phyloP scores from a whole-genome alignment of 164 flowering plant species.

The Warburgia ugandensis region DNA sequence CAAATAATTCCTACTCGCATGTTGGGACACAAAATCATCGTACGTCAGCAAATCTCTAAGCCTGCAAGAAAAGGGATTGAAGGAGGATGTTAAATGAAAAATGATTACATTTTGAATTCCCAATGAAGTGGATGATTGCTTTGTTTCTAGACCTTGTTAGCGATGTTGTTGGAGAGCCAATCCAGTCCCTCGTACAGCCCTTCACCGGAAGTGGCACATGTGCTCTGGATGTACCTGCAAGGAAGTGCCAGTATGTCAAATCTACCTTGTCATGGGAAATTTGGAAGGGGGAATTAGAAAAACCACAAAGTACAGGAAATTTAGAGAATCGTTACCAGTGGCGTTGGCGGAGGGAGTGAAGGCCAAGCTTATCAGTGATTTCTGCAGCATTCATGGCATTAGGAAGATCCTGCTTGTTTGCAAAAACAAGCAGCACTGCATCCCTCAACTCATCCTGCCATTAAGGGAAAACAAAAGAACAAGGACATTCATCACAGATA shows the following conservation, averaged over 20 bases:
- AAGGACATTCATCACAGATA: no score
- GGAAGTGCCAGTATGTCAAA: neutral
- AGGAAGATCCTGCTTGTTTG: slow-evolving; percentile 88
- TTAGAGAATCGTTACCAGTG: slow-evolving; percentile 40
- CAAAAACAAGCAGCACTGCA: slow-evolving; percentile 79
- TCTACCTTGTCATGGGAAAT: neutral
- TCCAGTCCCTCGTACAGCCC: slow-evolving; percentile 74
- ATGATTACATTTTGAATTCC: no score
- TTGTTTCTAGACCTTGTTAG: slow-evolving; percentile 26
- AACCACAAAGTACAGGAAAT: neutral
- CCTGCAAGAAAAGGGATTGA: slow-evolving; percentile 15
- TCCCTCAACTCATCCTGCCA: slow-evolving; percentile 69
- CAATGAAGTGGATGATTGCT: neutral
- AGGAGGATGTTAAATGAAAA: no score
- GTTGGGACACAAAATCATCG: neutral
- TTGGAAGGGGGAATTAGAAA: neutral
- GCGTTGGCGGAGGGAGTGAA: slow-evolving; percentile 77
- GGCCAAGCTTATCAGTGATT: slow-evolving; percentile 80
- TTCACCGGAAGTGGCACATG: slow-evolving; percentile 78
- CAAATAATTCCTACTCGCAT: slow-evolving; percentile 4
- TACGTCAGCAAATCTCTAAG: slow-evolving; percentile 1
- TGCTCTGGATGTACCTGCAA: slow-evolving; percentile 75
- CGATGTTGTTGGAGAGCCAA: slow-evolving; percentile 48
- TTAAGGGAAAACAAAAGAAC: neutral
- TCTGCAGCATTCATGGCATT: slow-evolving; percentile 91